Evolutionary conservation across 139 green algal species (phyloP).

Genomic region (Astrephomene gubernaculifera): DNA sequence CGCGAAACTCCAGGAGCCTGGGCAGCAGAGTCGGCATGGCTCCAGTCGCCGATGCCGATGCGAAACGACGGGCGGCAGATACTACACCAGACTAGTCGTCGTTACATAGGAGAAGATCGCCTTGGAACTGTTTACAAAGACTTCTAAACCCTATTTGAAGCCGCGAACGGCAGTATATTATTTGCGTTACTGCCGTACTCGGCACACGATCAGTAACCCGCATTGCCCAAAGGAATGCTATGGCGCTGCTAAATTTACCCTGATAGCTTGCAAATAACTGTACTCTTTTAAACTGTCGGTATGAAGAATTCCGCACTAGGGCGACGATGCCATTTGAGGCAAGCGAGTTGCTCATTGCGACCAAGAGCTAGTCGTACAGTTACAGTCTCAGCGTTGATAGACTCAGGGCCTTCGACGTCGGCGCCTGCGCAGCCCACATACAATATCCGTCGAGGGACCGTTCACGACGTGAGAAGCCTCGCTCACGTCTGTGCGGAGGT

Average conservation of each 20-base stretch:
- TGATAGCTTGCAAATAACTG: too few relatives aligned
- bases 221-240: too few relatives aligned
- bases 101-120: too few relatives aligned
- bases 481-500: constrained; percentile 14
- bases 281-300: not conserved
- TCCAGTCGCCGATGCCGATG: too few relatives aligned
- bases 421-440: not conserved
- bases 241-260: too few relatives aligned
- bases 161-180: too few relatives aligned
- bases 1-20: not conserved
- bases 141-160: too few relatives aligned
- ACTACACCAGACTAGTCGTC: too few relatives aligned
- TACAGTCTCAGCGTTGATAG: not conserved
- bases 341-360: not conserved
- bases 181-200: too few relatives aligned
- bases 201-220: too few relatives aligned
- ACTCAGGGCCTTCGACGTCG: not conserved
- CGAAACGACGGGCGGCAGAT: too few relatives aligned
- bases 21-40: not conserved
- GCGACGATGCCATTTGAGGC: not conserved
- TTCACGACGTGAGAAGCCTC: not conserved
- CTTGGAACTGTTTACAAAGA: too few relatives aligned
- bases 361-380: not conserved
- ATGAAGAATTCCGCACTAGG: not conserved
- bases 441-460: not conserved